Evolutionary conservation across 371 early-diverging fungal species (phyloP).

Genomic region (Syncephalis plumigaleata): DNA sequence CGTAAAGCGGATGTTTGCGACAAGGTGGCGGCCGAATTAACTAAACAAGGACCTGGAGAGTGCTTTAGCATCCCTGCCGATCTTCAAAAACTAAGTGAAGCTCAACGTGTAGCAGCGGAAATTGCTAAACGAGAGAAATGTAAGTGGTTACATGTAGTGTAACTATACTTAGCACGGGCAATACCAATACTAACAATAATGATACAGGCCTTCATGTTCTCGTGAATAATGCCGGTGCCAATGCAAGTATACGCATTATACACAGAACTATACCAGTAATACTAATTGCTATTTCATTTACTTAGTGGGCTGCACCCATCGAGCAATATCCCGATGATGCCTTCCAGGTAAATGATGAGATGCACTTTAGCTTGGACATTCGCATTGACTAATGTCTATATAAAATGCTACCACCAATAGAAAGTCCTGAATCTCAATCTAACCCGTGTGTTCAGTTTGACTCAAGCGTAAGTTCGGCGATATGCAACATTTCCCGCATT

Average conservation of each 20-base stretch:
- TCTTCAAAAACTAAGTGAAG: constrained; percentile 40
- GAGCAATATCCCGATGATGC: constrained; percentile 47
- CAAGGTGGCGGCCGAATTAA: constrained; percentile 38
- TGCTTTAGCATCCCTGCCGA: constrained; percentile 66
- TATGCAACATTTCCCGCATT: neutral
- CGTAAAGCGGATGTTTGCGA: constrained; percentile 43
- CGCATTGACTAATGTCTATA: neutral
- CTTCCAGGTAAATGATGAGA: constrained; percentile 15
- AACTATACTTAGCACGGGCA: neutral
- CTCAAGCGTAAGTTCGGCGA: constrained; percentile 37
- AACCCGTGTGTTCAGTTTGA: constrained; percentile 67
- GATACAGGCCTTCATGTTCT: constrained; percentile 54
- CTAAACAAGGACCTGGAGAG: constrained; percentile 37
- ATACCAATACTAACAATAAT: neutral
- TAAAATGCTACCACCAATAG: constrained; percentile 6
- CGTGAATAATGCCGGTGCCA: constrained; percentile 75
- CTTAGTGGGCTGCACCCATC: constrained; percentile 36
- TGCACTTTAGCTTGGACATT: neutral
- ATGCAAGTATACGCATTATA: constrained; percentile 13
- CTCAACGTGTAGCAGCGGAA: constrained; percentile 33
- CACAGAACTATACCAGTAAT: neutral
- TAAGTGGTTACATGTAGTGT: constrained; percentile 8
- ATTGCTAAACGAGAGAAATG: constrained; percentile 37
- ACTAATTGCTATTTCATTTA: neutral
- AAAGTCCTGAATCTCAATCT: constrained; percentile 82